These are phyloP conservation scores for Comarum palustre DNA, from an alignment of 306 rosid genomes.

Conservation along the genomic window DNA sequence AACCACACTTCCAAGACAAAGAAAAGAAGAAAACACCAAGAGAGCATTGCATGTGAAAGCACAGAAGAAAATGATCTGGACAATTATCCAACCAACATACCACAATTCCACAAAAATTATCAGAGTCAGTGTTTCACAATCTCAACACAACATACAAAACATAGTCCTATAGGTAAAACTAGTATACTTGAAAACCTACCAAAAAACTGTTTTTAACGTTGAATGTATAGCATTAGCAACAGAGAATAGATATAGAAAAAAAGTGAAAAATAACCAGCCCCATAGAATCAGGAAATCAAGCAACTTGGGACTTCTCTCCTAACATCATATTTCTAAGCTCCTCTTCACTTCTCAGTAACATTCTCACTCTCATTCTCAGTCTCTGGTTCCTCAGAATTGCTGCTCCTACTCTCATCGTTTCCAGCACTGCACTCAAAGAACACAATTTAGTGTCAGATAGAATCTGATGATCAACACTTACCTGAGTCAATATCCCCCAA, in stretches of 20 bases:
- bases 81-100: not conserved
- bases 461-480: not conserved
- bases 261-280: slow-evolving; percentile 18
- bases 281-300: slow-evolving; percentile 18
- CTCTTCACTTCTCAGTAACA: slow-evolving; percentile 12
- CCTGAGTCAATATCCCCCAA: not conserved
- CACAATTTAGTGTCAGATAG: not conserved
- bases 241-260: slow-evolving; percentile 31
- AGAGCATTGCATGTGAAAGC: not conserved
- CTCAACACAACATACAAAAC: slow-evolving; percentile 17
- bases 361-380: slow-evolving; percentile 10
- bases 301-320: slow-evolving; percentile 24
- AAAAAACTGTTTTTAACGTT: slow-evolving; percentile 22
- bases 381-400: slow-evolving; percentile 34
- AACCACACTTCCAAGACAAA: not conserved
- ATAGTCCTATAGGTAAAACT: slow-evolving; percentile 18
- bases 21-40: not conserved
- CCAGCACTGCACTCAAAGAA: slow-evolving; percentile 63
- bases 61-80: not conserved
- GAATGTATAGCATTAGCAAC: slow-evolving; percentile 21
- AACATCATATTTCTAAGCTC: slow-evolving; percentile 20
- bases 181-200: slow-evolving; percentile 26
- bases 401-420: slow-evolving; percentile 43
- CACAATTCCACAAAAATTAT: slow-evolving; percentile 13
- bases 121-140: slow-evolving; percentile 21